phyloP scores from a whole-genome alignment of 1,139 yeast species.

The Lodderomyces oxycetoniae region DNA sequence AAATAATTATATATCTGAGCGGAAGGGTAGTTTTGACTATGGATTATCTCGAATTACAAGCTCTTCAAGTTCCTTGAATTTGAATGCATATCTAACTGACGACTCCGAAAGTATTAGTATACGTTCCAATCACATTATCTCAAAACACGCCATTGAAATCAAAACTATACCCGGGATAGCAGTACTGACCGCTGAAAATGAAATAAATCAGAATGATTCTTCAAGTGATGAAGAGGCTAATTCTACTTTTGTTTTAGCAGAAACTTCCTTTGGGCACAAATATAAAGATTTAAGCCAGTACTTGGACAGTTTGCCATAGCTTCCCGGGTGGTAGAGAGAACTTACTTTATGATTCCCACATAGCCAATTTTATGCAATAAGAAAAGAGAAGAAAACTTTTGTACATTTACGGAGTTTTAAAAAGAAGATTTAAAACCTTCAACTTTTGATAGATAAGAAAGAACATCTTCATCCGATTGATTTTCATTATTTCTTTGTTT shows the following conservation, averaged over 20 bases:
- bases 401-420: too few species aligned
- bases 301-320: constrained; percentile 22
- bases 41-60: constrained; percentile 36
- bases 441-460: neutral
- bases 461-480: neutral
- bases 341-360: too few species aligned
- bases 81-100: constrained; percentile 44
- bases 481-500: neutral
- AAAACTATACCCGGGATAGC: constrained; percentile 5
- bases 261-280: constrained; percentile 13
- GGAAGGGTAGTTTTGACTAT: constrained; percentile 15
- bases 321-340: too few species aligned
- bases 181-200: constrained; percentile 6
- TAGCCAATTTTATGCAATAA: too few species aligned
- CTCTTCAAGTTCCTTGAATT: constrained; percentile 40
- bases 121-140: constrained; percentile 6
- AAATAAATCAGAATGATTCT: constrained; percentile 8
- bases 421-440: too few species aligned
- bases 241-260: constrained; percentile 16
- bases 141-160: constrained; percentile 9
- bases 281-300: constrained; percentile 24
- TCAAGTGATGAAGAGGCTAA: constrained; percentile 16
- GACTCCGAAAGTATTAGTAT: constrained; percentile 17
- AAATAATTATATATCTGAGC: neutral
- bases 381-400: too few species aligned